Evolutionary conservation across 2,329 filamentous ascomycete species (phyloP).

Genomic region (Monosporascus cannonballus): DNA sequence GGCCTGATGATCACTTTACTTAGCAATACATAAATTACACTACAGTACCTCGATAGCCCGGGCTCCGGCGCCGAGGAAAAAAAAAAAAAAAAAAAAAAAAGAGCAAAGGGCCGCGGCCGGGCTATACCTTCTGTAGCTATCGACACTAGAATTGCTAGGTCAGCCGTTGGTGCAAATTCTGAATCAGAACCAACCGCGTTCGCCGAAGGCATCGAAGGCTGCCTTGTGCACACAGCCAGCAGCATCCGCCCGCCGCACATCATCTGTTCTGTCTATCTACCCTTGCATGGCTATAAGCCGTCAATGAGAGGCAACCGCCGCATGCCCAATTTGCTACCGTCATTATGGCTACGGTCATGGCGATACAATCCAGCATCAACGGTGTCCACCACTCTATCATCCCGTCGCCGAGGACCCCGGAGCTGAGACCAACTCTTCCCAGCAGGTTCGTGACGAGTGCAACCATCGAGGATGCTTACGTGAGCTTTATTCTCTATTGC

Average conservation of each 20-base stretch:
- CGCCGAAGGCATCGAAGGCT: background rate
- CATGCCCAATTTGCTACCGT: conserved; percentile 7
- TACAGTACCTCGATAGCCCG: too few species aligned
- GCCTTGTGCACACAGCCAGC: background rate
- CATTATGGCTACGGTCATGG: conserved; percentile 26
- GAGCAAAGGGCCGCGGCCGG: background rate
- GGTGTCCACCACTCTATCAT: conserved; percentile 21
- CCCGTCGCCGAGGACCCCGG: conserved; percentile 20
- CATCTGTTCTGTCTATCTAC: background rate
- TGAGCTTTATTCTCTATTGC: conserved; percentile 81
- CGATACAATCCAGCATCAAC: conserved; percentile 19
- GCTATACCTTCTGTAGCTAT: background rate
- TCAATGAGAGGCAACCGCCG: conserved; percentile 4
- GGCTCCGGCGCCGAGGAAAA: too few species aligned
- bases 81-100: background rate
- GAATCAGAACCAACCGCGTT: background rate
- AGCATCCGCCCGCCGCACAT: background rate
- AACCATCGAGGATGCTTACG: conserved; percentile 76
- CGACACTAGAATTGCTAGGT: background rate
- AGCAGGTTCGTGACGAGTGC: conserved; percentile 60
- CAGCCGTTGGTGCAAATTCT: background rate
- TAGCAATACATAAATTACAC: too few species aligned
- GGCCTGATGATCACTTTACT: too few species aligned
- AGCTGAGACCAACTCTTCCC: conserved; percentile 45
- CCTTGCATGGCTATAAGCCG: background rate